Base-by-base conservation (phyloP, 164 flowering plant genomes). In the Protea cynaroides region DNA sequence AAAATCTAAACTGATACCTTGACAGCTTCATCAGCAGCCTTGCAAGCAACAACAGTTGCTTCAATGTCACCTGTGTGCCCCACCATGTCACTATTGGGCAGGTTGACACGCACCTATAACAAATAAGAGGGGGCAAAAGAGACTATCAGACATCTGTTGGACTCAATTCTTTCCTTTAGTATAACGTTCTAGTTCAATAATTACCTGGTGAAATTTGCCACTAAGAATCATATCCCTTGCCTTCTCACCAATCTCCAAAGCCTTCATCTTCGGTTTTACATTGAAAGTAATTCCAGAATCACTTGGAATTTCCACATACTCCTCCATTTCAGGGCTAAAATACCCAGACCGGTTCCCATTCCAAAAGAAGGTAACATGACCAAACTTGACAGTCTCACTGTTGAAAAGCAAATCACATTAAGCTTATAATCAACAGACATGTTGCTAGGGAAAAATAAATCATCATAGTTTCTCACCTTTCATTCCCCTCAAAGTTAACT, bases 351-450 rank as follows among this genome's bases (percentile, higher is more conserved):
- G 95, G 53, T 94, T 94, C 54, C 98, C 98, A 75, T 94, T 94
- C 98, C 97, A 94, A 84, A 94, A 94, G 72, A 94, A 94, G 29
- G 98, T 94, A 61, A 94, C 98, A 75, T 94, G 98, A 9, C 98
- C 98, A 74, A 94, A 94, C 67, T 94, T 94, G 47, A 94, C 98
- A 34, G 98, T 94, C 73, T 94, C 98, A 75, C 97, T 93, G 88
- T 25, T 38, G 57, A 47, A 63, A 3, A 36, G 64, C 1, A 29
- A 37, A 50, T 24, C 18, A 55, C 23, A 15, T 25, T 21, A 15
- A 7, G n/a, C 13, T 10, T 2, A 66, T 21, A 58, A 52, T n/a
- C 34, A 49, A 29, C 1, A 19, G 23, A 49, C 19, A n/a, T 13
- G 22, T 18, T 22, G n/a, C 9, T 19, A 24, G 58, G 14, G 25